A percentile compares a stretch with the other conserved stretches of the same genome.
These are phyloP conservation scores for Agrocybe pediades DNA, from an alignment of 768 basidiomycete genomes.

Conservation along the genomic window DNA sequence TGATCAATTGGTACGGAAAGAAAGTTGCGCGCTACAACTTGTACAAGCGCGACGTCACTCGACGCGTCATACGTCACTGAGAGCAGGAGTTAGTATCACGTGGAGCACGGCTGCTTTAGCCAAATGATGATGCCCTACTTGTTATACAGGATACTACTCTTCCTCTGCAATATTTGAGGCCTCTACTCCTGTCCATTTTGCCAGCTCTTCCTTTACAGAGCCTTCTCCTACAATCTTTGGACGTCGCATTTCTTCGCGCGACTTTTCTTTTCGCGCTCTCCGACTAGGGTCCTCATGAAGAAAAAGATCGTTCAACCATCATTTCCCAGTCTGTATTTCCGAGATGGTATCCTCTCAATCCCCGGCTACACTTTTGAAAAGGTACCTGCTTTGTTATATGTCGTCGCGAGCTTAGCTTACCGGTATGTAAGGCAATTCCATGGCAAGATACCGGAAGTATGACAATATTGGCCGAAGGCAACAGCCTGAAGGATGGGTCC, in stretches of 20 bases:
- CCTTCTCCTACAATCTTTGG: no score
- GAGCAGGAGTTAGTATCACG: no score
- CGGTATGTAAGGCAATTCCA: constrained; percentile 47
- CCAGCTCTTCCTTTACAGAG: neutral
- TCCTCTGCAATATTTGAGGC: neutral
- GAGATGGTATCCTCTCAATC: constrained; percentile 59
- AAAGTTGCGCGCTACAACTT: no score
- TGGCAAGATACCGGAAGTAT: constrained; percentile 78
- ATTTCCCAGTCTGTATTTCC: constrained; percentile 60
- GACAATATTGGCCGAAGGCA: constrained; percentile 69
- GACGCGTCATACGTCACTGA: neutral
- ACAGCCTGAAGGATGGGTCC: constrained; percentile 68
- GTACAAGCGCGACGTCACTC: neutral
- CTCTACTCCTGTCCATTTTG: neutral
- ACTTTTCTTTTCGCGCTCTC: neutral
- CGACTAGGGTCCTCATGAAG: constrained; percentile 36
- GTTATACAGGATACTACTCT: no score
- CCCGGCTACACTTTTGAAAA: constrained; percentile 75
- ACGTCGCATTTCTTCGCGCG: no score
- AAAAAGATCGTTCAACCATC: constrained; percentile 59
- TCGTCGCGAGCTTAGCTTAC: constrained; percentile 5
- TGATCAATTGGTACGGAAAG: no score
- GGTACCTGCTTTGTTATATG: constrained; percentile 30
- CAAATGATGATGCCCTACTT: no score
- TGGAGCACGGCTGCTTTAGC: no score